Percentiles rank a stretch among this genome's conserved stretches.
Conservation (phyloP, 148 eudicot genomes). For the Nepenthes gracilis region DNA sequence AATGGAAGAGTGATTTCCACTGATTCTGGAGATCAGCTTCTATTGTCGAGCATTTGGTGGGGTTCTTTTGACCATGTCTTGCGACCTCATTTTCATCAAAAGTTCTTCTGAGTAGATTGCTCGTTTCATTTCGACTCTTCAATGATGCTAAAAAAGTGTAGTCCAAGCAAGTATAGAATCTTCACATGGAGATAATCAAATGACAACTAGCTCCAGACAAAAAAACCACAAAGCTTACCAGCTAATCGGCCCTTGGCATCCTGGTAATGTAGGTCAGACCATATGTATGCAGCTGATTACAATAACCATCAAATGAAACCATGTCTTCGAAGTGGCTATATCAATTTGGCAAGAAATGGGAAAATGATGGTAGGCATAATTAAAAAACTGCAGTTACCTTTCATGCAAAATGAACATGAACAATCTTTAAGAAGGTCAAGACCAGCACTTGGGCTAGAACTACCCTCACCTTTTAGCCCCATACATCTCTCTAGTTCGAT, state of each 20-base stretch:
- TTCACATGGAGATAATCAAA: not conserved
- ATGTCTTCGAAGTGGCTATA: not conserved
- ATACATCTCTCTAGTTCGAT: slow-evolving; percentile 42
- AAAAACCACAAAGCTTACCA: slow-evolving; percentile 20
- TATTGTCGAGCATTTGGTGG: slow-evolving; percentile 9
- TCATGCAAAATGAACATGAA: slow-evolving; percentile 76
- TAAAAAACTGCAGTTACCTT: slow-evolving; percentile 38
- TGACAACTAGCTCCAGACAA: not conserved
- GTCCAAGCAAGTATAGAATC: not conserved
- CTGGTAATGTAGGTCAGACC: slow-evolving; percentile 81
- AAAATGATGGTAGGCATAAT: not conserved
- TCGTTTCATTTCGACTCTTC: slow-evolving; percentile 69
- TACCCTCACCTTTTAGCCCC: slow-evolving; percentile 25
- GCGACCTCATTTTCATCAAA: slow-evolving; percentile 18
- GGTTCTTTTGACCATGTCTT: slow-evolving; percentile 23
- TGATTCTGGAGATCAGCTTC: slow-evolving; percentile 49
- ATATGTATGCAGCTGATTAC: slow-evolving; percentile 61
- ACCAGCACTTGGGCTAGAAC: slow-evolving; percentile 18
- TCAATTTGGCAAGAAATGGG: not conserved
- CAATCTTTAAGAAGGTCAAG: slow-evolving; percentile 42
- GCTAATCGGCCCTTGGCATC: slow-evolving; percentile 71
- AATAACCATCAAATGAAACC: slow-evolving; percentile 2
- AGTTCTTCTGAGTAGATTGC: slow-evolving; percentile 40
- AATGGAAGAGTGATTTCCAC: slow-evolving; percentile 72
- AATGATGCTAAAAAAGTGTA: slow-evolving; percentile 26